Conservation (phyloP, 1,139 yeast species). For the Candida freyschussii region DNA sequence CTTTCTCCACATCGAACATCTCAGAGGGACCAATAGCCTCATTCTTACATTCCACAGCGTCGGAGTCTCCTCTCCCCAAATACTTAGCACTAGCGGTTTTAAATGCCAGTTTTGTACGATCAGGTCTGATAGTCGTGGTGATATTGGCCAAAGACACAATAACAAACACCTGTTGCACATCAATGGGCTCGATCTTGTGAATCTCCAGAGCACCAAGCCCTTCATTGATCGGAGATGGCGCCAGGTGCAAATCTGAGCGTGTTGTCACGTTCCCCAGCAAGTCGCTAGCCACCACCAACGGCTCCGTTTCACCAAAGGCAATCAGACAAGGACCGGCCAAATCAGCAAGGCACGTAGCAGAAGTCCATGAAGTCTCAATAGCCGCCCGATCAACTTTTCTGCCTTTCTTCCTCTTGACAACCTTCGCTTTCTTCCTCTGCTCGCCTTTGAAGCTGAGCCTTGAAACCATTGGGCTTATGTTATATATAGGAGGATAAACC, state of each 20-base stretch:
- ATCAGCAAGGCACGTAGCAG: conserved; percentile 29
- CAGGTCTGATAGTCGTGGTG: conserved; percentile 4
- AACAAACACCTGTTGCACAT: conserved; percentile 36
- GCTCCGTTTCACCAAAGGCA: conserved; percentile 23
- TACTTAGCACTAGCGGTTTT: conserved; percentile 31
- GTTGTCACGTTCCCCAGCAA: background rate
- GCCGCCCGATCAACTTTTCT: conserved; percentile 3
- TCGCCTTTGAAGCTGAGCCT: conserved; percentile 40
- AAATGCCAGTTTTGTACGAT: conserved; percentile 25
- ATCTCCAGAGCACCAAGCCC: conserved; percentile 10
- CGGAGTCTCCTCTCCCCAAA: conserved; percentile 26
- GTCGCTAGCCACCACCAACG: conserved; percentile 1
- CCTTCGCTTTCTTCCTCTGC: conserved; percentile 21
- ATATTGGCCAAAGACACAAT: conserved; percentile 25
- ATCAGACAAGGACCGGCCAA: conserved; percentile 33
- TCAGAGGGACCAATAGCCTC: conserved; percentile 36
- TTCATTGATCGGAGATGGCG: conserved; percentile 5
- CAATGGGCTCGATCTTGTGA: conserved; percentile 32
- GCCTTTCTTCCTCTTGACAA: conserved; percentile 2
- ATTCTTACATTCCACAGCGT: conserved; percentile 28
- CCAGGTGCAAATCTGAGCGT: conserved; percentile 8
- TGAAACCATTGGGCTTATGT: too few species aligned
- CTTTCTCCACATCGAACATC: conserved; percentile 26
- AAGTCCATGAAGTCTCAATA: conserved; percentile 33
- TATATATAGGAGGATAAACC: too few species aligned